Conservation (phyloP, 768 basidiomycete genomes). For the Pulveroboletus sp. region DNA sequence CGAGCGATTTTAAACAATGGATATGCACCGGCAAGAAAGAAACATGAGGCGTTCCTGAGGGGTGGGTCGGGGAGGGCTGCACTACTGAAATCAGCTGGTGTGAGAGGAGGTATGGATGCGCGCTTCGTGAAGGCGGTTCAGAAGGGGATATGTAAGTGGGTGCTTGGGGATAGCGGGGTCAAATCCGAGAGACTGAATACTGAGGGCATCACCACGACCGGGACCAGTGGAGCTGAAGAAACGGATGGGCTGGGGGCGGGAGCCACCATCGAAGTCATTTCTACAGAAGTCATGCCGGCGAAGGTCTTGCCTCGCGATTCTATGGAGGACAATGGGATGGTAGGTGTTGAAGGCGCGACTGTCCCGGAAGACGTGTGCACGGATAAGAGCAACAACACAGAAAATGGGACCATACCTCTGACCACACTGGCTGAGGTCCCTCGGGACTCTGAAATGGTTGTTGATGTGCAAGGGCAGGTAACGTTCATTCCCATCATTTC, state of each 20-base stretch:
- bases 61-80: conserved; percentile 47
- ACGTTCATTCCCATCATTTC: conserved; percentile 1
- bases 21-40: conserved; percentile 48
- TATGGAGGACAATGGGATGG: conserved; percentile 14
- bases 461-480: conserved; percentile 22
- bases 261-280: background rate
- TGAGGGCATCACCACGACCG: background rate
- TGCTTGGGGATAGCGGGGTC: conserved; percentile 16
- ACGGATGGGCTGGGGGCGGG: background rate
- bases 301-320: background rate
- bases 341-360: conserved; percentile 11
- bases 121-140: conserved; percentile 37
- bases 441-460: conserved; percentile 11
- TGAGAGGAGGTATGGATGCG: conserved; percentile 36
- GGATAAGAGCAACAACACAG: background rate
- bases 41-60: conserved; percentile 52
- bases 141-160: conserved; percentile 26
- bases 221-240: background rate
- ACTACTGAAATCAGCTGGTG: conserved; percentile 29
- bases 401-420: background rate
- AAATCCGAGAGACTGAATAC: conserved; percentile 8
- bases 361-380: background rate
- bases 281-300: background rate
- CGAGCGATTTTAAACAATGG: conserved; percentile 50
- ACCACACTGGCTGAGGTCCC: background rate